These are phyloP conservation scores for Cryomyces minteri DNA, from an alignment of 495 filamentous ascomycete species.

Conservation along the genomic window DNA sequence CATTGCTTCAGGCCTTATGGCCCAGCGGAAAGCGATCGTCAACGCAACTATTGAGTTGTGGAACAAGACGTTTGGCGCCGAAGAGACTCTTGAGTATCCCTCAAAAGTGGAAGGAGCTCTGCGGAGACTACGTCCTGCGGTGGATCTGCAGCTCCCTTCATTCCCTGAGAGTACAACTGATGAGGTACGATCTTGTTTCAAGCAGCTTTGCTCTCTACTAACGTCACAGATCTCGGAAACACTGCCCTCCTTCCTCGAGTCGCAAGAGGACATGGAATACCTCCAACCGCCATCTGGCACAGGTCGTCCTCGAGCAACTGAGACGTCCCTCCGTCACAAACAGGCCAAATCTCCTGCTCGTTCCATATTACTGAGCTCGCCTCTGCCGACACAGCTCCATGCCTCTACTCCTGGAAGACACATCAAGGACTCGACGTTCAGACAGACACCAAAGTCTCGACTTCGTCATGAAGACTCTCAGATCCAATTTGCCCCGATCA, in stretches of 20 bases:
- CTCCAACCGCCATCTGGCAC: conserved; percentile 3
- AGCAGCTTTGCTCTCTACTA: background rate
- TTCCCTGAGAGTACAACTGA: conserved; percentile 23
- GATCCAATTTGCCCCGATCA: conserved; percentile 51
- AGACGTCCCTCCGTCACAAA: background rate
- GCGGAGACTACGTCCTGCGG: conserved; percentile 23
- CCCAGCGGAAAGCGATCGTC: conserved; percentile 30
- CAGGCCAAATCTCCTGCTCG: background rate
- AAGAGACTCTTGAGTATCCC: conserved; percentile 27
- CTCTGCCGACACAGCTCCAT: background rate
- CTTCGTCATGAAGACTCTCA: conserved; percentile 62
- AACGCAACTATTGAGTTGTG: conserved; percentile 38
- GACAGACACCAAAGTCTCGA: conserved; percentile 18
- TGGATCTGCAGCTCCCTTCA: conserved; percentile 27
- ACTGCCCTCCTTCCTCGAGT: conserved; percentile 28
- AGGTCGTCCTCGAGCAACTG: background rate
- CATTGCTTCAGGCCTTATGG: conserved; percentile 36
- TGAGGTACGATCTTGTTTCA: conserved; percentile 13
- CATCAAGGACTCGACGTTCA: background rate
- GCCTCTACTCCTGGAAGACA: background rate
- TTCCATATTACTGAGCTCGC: background rate
- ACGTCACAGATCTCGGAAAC: background rate
- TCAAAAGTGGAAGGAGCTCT: conserved; percentile 28
- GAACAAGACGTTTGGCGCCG: conserved; percentile 35
- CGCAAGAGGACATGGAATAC: conserved; percentile 22